These are phyloP conservation scores for Coemansia sp. DNA, from an alignment of 192 early-diverging fungal species.

Conservation along the genomic window DNA sequence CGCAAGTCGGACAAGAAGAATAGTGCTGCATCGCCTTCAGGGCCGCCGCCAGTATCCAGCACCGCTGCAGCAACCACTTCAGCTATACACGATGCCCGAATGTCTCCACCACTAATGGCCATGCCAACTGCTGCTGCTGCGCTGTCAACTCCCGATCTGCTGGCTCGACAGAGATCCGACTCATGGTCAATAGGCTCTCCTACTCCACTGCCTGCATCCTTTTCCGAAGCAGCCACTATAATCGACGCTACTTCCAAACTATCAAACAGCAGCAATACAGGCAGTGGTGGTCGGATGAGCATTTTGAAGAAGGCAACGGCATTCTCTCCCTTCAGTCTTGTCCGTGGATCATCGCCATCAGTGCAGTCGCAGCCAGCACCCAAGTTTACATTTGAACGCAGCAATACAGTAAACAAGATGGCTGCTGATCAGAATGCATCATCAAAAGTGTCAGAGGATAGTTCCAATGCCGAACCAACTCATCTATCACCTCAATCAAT, in stretches of 20 bases:
- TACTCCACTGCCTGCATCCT: too few relatives aligned
- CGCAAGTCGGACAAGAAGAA: background rate
- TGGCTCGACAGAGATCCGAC: slow-evolving; percentile 23
- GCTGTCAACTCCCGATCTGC: slow-evolving; percentile 9
- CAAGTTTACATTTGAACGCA: background rate
- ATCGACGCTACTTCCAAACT: too few relatives aligned
- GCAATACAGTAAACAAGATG: background rate
- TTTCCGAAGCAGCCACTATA: too few relatives aligned
- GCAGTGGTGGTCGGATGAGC: slow-evolving; percentile 7
- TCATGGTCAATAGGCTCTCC: slow-evolving; percentile 16
- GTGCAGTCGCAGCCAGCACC: slow-evolving; percentile 17
- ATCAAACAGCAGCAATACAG: too few relatives aligned
- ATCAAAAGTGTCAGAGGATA: background rate
- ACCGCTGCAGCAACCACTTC: too few relatives aligned
- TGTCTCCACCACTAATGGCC: background rate
- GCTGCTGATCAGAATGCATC: background rate
- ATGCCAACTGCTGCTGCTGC: background rate
- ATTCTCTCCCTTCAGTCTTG: slow-evolving; percentile 25
- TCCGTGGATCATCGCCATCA: slow-evolving; percentile 28
- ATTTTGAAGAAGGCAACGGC: slow-evolving; percentile 23
- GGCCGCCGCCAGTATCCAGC: too few relatives aligned
- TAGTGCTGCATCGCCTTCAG: background rate
- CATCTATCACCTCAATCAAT: background rate
- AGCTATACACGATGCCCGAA: too few relatives aligned
- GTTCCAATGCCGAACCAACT: background rate